A percentile compares a stretch with the other conserved stretches of the same genome.
Conservation (phyloP, 257 asterid genomes). For the Solanum tarapatanum region DNA sequence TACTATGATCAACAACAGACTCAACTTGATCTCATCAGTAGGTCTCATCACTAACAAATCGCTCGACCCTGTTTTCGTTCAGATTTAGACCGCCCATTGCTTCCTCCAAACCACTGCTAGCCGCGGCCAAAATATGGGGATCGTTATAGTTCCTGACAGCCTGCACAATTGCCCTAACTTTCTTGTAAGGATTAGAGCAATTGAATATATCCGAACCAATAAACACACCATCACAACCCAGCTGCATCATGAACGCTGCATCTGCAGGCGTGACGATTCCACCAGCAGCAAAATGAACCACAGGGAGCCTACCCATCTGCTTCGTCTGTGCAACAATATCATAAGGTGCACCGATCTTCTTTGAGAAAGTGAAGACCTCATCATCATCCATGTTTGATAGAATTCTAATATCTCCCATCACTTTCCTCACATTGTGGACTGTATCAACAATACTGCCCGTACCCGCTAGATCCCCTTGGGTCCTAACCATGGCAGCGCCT, state of each 20-base stretch:
- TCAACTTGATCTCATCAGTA: conserved; percentile 12
- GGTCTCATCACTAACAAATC: conserved; percentile 17
- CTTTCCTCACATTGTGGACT: conserved; percentile 56
- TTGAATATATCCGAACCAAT: conserved; percentile 48
- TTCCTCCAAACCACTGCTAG: conserved; percentile 60
- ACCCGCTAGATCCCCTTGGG: conserved; percentile 53
- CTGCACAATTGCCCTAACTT: conserved; percentile 56
- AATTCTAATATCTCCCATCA: conserved; percentile 59
- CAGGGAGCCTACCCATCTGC: conserved; percentile 87
- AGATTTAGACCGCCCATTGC: conserved; percentile 43
- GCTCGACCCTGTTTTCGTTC: conserved; percentile 31
- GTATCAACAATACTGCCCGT: conserved; percentile 44
- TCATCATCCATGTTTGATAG: conserved; percentile 80
- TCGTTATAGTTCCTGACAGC: conserved; percentile 73
- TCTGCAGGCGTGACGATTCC: conserved; percentile 82
- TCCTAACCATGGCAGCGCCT: conserved; percentile 74
- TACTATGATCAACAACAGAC: background rate
- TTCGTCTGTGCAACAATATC: conserved; percentile 72
- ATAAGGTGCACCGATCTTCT: conserved; percentile 56
- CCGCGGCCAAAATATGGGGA: conserved; percentile 53
- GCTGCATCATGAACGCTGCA: conserved; percentile 83
- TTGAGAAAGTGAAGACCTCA: conserved; percentile 65
- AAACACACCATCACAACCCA: conserved; percentile 79
- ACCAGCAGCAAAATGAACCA: conserved; percentile 81
- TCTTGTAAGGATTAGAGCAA: conserved; percentile 46